phyloP scores from a whole-genome alignment of 768 basidiomycete genomes.

The Boletus speciosus region DNA sequence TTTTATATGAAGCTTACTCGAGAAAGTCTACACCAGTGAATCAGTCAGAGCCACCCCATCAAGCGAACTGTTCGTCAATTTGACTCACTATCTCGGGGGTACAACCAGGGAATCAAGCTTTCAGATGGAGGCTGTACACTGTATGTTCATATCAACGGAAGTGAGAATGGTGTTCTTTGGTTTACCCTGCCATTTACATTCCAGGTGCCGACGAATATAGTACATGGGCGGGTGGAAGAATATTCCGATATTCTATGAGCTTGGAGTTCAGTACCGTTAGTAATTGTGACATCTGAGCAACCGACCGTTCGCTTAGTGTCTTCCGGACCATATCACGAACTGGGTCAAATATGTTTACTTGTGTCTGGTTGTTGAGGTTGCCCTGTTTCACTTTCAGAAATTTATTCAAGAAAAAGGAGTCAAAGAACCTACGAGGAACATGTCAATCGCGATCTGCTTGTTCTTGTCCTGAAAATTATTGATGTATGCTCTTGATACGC shows the following conservation, averaged over 20 bases:
- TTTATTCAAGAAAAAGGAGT: not conserved
- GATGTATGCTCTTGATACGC: constrained; percentile 92
- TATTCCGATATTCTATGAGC: constrained; percentile 70
- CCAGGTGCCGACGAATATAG: constrained; percentile 89
- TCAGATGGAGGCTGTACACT: constrained; percentile 64
- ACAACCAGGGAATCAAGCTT: constrained; percentile 86
- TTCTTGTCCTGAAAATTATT: constrained; percentile 96
- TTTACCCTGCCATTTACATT: constrained; percentile 88
- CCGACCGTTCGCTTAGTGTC: constrained; percentile 65
- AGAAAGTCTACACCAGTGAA: constrained; percentile 14
- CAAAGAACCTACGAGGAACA: constrained; percentile 72
- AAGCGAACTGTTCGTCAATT: not conserved
- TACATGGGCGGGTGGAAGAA: constrained; percentile 68
- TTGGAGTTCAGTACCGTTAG: not conserved
- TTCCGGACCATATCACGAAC: constrained; percentile 83
- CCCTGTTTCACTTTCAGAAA: constrained; percentile 54
- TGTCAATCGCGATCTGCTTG: constrained; percentile 93
- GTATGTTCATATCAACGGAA: constrained; percentile 8
- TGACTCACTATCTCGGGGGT: constrained; percentile 71
- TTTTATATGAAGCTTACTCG: constrained; percentile 9
- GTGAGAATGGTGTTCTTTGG: constrained; percentile 4
- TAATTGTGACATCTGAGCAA: not conserved
- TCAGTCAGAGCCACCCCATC: not conserved
- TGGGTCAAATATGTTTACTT: constrained; percentile 91
- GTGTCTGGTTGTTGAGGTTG: constrained; percentile 82